Evolutionary conservation across 768 basidiomycete species (phyloP), one percentile per base, ranked within the genome.

Genomic region (Leccinum subgranulosum): DNA sequence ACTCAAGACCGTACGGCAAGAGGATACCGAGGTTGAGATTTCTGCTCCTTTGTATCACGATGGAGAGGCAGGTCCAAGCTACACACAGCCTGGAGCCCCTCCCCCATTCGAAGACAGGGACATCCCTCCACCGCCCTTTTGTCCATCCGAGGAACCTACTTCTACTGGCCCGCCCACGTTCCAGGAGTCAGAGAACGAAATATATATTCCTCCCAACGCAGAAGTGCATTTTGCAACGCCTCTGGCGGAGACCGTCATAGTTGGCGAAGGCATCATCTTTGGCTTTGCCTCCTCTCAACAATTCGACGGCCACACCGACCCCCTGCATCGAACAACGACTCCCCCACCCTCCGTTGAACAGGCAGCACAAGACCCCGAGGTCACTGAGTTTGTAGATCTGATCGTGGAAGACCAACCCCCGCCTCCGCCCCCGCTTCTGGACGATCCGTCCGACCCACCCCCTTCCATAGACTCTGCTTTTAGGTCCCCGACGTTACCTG

Each of bases 71-170:
- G 91, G 90, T 11, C 90, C 91, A 19, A 92, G 90, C 61, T 83
- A 81, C 64, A 70, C 80, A n/a, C 75, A 81, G 25, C 76, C 68
- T 55, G 81, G 81, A 53, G 88, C 87, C 0, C 90, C 91, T 25
- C 91, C 91, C 49, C 90, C 91, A 3, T 92, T 92, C 64, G 91
- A 93, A 64, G 91, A 93, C 66, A 81, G 86, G 49, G 88, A 91
- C 60, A 82, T 87, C 0, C 89, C 90, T 10, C 91, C 90, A 6
- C 89, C 90, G 2, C 72, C 75, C 1, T 75, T 75, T 64, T 87
- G 77, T 66, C 81, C 79, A 46, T 80, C 75, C 36, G 83, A 79
- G 64, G 77, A 81, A 48, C 84, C 86, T n/a, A 81, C 84, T 0
- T 84, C 87, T 14, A 73, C 76, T 28, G 75, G 77, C 27, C 71